Conservation (phyloP, 148 eudicot genomes). For the Fallopia convolvulus region DNA sequence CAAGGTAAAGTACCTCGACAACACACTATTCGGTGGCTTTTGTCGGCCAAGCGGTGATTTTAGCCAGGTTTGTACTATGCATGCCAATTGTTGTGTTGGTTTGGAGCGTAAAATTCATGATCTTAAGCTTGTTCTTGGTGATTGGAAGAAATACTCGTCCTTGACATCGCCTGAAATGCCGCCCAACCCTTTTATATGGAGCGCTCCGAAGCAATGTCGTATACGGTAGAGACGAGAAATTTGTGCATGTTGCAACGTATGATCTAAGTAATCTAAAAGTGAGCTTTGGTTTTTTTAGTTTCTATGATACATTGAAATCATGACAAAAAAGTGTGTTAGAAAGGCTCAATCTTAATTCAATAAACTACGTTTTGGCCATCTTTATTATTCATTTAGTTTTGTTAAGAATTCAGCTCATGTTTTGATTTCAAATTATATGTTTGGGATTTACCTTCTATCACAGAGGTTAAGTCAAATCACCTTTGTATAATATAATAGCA, state of each 20-base stretch:
- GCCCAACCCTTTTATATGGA: conserved; percentile 24
- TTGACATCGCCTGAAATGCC: conserved; percentile 10
- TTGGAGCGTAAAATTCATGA: conserved; percentile 41
- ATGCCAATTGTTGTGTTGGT: conserved; percentile 64
- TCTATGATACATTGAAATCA: no score
- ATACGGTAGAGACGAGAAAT: background rate
- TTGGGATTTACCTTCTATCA: no score
- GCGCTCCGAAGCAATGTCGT: conserved; percentile 32
- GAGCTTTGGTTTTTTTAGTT: no score
- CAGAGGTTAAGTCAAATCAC: no score
- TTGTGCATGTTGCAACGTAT: no score
- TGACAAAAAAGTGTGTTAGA: background rate
- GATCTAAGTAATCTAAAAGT: no score
- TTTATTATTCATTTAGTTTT: no score
- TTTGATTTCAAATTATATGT: no score
- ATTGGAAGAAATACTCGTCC: conserved; percentile 41
- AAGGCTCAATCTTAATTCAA: background rate
- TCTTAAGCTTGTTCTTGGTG: conserved; percentile 36
- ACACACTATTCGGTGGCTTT: conserved; percentile 47
- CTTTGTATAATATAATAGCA: no score
- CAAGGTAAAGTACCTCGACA: conserved; percentile 35
- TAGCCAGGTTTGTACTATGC: conserved; percentile 51
- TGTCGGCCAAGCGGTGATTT: conserved; percentile 49
- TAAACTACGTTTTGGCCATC: no score
- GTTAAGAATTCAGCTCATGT: no score